These are phyloP conservation scores for Cercospora sp. DNA, from an alignment of 2,329 filamentous ascomycete species.

Conservation along the genomic window DNA sequence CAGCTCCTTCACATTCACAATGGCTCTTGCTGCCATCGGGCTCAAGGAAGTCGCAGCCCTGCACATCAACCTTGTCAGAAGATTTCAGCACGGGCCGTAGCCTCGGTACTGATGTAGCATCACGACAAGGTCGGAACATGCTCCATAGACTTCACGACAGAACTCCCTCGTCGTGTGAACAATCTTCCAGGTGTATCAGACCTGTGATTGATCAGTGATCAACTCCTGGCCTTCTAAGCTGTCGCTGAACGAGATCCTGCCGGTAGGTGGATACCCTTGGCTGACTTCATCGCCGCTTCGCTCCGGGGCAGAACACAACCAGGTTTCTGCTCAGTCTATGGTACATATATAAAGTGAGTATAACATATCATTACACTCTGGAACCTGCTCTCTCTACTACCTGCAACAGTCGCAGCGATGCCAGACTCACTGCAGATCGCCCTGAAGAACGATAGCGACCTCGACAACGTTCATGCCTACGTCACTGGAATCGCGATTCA, in stretches of 20 bases:
- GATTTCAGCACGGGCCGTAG: neutral
- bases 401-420: conserved; percentile 27
- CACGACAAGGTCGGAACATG: neutral
- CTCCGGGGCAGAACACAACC: neutral
- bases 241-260: neutral
- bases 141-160: neutral
- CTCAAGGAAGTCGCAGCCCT: neutral
- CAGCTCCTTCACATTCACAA: neutral
- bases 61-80: neutral
- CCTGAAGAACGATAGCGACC: conserved; percentile 39
- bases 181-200: neutral
- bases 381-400: neutral
- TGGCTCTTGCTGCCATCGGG: neutral
- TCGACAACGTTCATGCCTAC: conserved; percentile 39
- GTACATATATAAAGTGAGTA: too few relatives aligned
- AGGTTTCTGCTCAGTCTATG: neutral
- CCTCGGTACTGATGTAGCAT: neutral
- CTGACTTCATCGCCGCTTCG: conserved; percentile 1
- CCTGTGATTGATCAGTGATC: neutral
- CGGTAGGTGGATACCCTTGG: conserved; percentile 6
- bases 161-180: neutral
- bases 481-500: conserved; percentile 42
- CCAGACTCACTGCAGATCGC: conserved; percentile 39
- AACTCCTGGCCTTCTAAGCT: neutral
- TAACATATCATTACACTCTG: neutral